Evolutionary conservation across 495 filamentous ascomycete genomes (phyloP), one percentile per base, ranked within the genome.

Genomic region (Recurvomyces mirabilis): DNA sequence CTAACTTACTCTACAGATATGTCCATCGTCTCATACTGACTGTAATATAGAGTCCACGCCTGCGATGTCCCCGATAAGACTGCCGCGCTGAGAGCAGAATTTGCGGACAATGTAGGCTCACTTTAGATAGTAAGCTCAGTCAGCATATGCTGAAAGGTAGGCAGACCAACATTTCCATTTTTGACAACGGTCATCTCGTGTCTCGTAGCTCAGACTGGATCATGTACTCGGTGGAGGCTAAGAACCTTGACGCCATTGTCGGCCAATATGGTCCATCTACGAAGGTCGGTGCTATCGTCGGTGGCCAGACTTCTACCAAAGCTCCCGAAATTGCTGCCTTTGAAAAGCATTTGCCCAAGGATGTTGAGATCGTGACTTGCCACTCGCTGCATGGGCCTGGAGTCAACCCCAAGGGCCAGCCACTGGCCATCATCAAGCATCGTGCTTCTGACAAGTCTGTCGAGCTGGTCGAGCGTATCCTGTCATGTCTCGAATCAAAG

Each of bases 231-330:
- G 91, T 98, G 60, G 89, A 95, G 65, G 91, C 91, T 31, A 85
- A 87, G 43, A 73, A 77, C 37, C 91, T 98, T 60, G 82, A 83
- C 58, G 74, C 71, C 46, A 81, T 95, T 49, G 89, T 93, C 43
- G 80, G 76, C 34, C 62, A 78, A 47, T 98, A 83, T 63, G 91
- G 87, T 47, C 87, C 87, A 53, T 94, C 93, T 53, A 96, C 93
- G 36, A 94, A 93, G 60, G 71, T 84, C 48, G 80, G 82, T 41
- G 91, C 93, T 32, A 88, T 98, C 47, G 91, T 98, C 28, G 91
- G 91, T 40, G 91, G 91, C 15, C 91, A 98, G 64, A 98, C 91
- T 1, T 96, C 93, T 3, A 96, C 93, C 70, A 98, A 98, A 68
- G 87, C 87, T 37, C 91, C 89, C 2, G 91, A 98, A 64, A 89